Evolutionary conservation across 129 eudicot species (phyloP).

Genomic region (Apium graveolens): DNA sequence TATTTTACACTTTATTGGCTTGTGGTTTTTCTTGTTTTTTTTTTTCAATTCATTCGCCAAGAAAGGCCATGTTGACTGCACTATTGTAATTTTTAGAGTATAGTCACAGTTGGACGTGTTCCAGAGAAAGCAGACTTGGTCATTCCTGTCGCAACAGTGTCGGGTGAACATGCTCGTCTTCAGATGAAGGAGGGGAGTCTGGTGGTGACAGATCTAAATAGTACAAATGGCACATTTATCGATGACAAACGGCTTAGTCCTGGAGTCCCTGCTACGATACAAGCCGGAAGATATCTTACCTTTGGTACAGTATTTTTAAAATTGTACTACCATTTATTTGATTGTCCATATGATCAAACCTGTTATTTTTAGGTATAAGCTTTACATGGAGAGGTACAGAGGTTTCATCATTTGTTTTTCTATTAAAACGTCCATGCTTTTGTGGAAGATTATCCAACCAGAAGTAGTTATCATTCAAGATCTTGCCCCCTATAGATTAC

Average conservation of each 20-base stretch:
- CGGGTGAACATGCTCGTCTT: constrained; percentile 72
- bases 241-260: constrained; percentile 72
- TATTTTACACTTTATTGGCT: constrained; percentile 1
- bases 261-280: constrained; percentile 47
- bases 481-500: no score
- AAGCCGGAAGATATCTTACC: constrained; percentile 72
- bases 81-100: constrained; percentile 29
- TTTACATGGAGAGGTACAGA: no score
- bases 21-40: background rate
- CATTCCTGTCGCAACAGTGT: constrained; percentile 95
- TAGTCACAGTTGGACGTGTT: constrained; percentile 69
- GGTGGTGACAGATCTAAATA: constrained; percentile 66
- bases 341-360: no score
- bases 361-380: background rate
- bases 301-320: constrained; percentile 41
- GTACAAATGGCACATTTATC: constrained; percentile 93
- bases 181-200: constrained; percentile 59
- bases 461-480: no score
- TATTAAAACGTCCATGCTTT: no score
- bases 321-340: background rate
- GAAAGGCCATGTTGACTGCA: constrained; percentile 7
- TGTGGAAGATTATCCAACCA: no score
- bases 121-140: constrained; percentile 87
- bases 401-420: no score
- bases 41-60: no score